Percentiles rank a stretch among this genome's conserved stretches.
Evolutionary conservation across 2,329 filamentous ascomycete genomes (phyloP).

Genomic region (Trichoderma hamatum): DNA sequence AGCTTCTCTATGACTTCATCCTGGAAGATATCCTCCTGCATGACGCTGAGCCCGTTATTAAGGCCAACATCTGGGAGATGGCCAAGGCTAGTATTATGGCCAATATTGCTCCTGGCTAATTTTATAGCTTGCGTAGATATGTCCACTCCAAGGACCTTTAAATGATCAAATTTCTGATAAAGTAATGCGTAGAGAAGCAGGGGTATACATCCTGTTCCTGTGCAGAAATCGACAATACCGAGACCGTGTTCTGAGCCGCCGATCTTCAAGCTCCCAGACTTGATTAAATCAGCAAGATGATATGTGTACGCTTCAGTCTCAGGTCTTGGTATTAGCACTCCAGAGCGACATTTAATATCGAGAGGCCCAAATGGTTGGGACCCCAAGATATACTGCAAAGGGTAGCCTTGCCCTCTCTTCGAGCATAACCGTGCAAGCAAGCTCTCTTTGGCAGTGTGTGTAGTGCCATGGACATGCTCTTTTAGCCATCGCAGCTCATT

Average conservation of each 20-base stretch:
- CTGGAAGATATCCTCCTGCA: constrained; percentile 53
- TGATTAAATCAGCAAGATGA: constrained; percentile 55
- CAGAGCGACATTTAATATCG: constrained; percentile 73
- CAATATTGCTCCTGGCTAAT: constrained; percentile 67
- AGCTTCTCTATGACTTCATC: constrained; percentile 42
- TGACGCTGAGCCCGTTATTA: constrained; percentile 47
- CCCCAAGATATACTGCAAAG: constrained; percentile 87
- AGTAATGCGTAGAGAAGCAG: constrained; percentile 72
- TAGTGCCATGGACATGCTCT: constrained; percentile 54
- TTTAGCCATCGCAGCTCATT: constrained; percentile 76
- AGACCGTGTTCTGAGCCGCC: constrained; percentile 42
- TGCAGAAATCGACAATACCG: constrained; percentile 81
- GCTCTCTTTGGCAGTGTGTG: constrained; percentile 25
- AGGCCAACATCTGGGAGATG: constrained; percentile 30
- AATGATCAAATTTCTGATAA: constrained; percentile 40
- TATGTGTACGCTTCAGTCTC: constrained; percentile 73
- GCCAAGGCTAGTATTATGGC: constrained; percentile 48
- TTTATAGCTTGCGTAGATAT: constrained; percentile 66
- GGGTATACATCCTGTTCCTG: constrained; percentile 87
- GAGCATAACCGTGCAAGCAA: constrained; percentile 49
- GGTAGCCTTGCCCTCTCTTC: constrained; percentile 63
- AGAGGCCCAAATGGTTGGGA: constrained; percentile 85
- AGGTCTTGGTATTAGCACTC: constrained; percentile 83
- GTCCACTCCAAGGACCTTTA: constrained; percentile 72
- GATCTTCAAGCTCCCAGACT: constrained; percentile 29